These are phyloP conservation scores for Acacia acuminata DNA, from an alignment of 306 rosid genomes.

Conservation along the genomic window DNA sequence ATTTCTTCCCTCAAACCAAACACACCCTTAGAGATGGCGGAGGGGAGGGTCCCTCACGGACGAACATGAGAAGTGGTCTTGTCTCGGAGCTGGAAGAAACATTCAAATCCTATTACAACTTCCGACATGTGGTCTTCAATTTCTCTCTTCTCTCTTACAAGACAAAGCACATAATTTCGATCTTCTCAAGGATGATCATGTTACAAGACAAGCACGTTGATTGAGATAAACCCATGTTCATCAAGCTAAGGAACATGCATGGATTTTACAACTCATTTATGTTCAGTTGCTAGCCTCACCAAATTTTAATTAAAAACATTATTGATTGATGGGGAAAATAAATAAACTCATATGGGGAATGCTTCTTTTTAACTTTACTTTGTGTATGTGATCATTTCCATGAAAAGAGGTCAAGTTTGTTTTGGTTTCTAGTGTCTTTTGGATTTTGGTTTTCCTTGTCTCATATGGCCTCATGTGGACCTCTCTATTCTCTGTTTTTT, in stretches of 20 bases:
- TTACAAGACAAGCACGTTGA: background rate
- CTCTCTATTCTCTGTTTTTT: background rate
- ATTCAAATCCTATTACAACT: conserved; percentile 31
- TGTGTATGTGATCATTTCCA: conserved; percentile 37
- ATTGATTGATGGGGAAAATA: conserved; percentile 10
- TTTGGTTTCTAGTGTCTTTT: conserved; percentile 41
- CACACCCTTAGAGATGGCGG: background rate
- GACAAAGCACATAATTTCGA: background rate
- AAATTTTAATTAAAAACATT: background rate
- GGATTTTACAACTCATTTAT: background rate
- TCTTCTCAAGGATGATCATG: background rate
- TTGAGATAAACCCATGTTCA: background rate
- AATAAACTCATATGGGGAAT: background rate
- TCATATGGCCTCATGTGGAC: conserved; percentile 37
- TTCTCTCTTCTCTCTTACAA: background rate
- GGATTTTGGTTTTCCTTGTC: conserved; percentile 37
- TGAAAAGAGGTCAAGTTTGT: conserved; percentile 42
- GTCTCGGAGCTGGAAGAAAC: conserved; percentile 44
- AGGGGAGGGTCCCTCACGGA: background rate
- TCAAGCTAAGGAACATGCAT: background rate
- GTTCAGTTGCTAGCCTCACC: background rate
- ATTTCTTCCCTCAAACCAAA: too few relatives aligned
- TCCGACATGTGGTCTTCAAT: conserved; percentile 16
- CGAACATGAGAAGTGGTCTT: conserved; percentile 63
- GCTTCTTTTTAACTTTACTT: background rate